Evolutionary conservation across 2,329 filamentous ascomycete genomes (phyloP), one percentile per base, ranked within the genome.

Genomic region (Monosporascus sp.): DNA sequence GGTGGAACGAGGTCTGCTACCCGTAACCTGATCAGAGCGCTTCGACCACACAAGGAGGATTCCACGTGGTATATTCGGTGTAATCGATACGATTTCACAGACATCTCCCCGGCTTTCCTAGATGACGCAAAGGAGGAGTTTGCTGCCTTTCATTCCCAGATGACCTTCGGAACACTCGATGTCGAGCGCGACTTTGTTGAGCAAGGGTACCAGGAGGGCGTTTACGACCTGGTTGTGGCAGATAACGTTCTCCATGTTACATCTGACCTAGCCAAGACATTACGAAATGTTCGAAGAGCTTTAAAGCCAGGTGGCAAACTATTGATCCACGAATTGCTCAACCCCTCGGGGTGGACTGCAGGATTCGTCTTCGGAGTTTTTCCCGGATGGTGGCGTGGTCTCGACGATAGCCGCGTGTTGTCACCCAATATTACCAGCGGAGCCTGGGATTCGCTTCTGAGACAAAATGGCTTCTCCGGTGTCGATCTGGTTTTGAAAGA

Each of bases 341-440:
- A 8, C 17, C 38, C 15, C 17, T 9, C 5, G 8, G 15, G 38
- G 20, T n/a, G 14, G 4, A 18, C 14, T 1, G n/a, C 20, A 9
- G 38, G 38, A 18, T 41, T 41, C 20, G 38, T 58, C 11, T 50
- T 58, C 15, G 55, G 56, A 1, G 24, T 8, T 15, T 44, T 60
- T 0, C 50, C 51, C 0, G 49, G 58, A 14, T 70, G 68, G 65
- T 68, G 64, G 62, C 48, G 63, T 4, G 64, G 63, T 15, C 37
- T 48, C 1, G 53, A 62, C 2, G 65, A 67, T 7, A 63, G 58
- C 3, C 55, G 63, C 1, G 26, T 22, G 22, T 52, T 55, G 9
- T 37, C 45, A 4, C 55, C 59, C 0, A 54, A 35, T 9, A 37
- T 57, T 6, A 18, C 50, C 14, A 24, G 3, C 2, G 11, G 5